phyloP scores from a whole-genome alignment of 2,329 filamentous ascomycete species.

The Colletotrichum godetiae region DNA sequence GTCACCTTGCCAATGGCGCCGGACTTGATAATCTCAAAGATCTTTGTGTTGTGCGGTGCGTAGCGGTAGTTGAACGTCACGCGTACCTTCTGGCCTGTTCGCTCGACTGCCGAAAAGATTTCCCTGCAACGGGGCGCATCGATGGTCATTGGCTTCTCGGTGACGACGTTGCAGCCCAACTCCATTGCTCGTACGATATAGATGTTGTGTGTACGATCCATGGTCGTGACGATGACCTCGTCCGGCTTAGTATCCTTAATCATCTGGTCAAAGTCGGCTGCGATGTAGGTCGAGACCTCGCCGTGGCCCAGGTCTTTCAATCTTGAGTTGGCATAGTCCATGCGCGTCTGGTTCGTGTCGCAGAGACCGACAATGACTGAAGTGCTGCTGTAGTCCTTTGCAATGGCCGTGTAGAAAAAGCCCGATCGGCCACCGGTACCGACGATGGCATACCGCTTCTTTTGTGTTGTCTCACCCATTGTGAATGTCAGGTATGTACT shows the following conservation, averaged over 20 bases:
- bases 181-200: slow-evolving; percentile 70
- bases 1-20: slow-evolving; percentile 58
- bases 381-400: slow-evolving; percentile 60
- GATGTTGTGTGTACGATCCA: slow-evolving; percentile 70
- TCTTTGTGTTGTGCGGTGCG: slow-evolving; percentile 62
- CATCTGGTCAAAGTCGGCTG: slow-evolving; percentile 68
- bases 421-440: slow-evolving; percentile 69
- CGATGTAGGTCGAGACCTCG: slow-evolving; percentile 64
- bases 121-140: slow-evolving; percentile 61
- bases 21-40: slow-evolving; percentile 55
- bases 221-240: slow-evolving; percentile 72
- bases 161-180: slow-evolving; percentile 60
- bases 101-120: slow-evolving; percentile 65
- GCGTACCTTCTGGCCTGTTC: slow-evolving; percentile 54
- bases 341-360: slow-evolving; percentile 70
- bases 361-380: slow-evolving; percentile 66
- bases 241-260: slow-evolving; percentile 66
- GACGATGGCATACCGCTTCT: slow-evolving; percentile 65
- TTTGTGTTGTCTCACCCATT: slow-evolving; percentile 33
- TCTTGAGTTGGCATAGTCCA: slow-evolving; percentile 65
- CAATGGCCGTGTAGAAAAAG: slow-evolving; percentile 71
- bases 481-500: background rate
- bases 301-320: slow-evolving; percentile 58
- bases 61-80: slow-evolving; percentile 65
- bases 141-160: slow-evolving; percentile 65